Percentiles rank a stretch among this genome's conserved stretches.
Conservation (phyloP, 1,139 yeast genomes). For the Neolecta irregularis region DNA sequence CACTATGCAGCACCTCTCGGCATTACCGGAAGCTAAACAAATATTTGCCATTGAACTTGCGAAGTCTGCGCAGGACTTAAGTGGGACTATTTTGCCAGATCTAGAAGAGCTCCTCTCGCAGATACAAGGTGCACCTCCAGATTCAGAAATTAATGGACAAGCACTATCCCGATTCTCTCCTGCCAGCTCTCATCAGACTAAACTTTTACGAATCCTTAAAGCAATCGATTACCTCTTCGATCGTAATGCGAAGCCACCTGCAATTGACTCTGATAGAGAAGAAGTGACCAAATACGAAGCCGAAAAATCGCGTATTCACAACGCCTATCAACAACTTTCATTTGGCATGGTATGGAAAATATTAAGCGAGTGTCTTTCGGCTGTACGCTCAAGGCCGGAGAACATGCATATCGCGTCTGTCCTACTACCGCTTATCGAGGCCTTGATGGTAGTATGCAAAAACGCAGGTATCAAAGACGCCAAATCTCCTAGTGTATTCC, state of each 20-base stretch:
- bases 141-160: conserved; percentile 37
- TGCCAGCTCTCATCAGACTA: conserved; percentile 76
- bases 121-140: conserved; percentile 28
- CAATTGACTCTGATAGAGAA: conserved; percentile 7
- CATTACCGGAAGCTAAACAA: conserved; percentile 44
- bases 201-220: conserved; percentile 65
- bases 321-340: conserved; percentile 48
- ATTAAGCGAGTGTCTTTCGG: conserved; percentile 56
- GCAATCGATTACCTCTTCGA: conserved; percentile 77
- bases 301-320: conserved; percentile 27
- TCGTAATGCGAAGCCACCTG: conserved; percentile 20
- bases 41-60: conserved; percentile 59
- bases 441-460: conserved; percentile 89
- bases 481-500: conserved; percentile 2
- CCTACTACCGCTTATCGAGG: conserved; percentile 72
- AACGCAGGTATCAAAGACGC: conserved; percentile 63
- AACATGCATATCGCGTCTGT: conserved; percentile 66
- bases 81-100: conserved; percentile 43
- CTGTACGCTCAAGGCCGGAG: conserved; percentile 27
- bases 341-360: conserved; percentile 79
- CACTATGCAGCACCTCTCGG: conserved; percentile 64
- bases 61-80: conserved; percentile 46
- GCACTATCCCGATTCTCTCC: conserved; percentile 56
- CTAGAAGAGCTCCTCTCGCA: conserved; percentile 37
- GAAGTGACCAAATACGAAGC: conserved; percentile 17